phyloP scores from a whole-genome alignment of 805 yeast species.

The Cephaloascus fragrans region DNA sequence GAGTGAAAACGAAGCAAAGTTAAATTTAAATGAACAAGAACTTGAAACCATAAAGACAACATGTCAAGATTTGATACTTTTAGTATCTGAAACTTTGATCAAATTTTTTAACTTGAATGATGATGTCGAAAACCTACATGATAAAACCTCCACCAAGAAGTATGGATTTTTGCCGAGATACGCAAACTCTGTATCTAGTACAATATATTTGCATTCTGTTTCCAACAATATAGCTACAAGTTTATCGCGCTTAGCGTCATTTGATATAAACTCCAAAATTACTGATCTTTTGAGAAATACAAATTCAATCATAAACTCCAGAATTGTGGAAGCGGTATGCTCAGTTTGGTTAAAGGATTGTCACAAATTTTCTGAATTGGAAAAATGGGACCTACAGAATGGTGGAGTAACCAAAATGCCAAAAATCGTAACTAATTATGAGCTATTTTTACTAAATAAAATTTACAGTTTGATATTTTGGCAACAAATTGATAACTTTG shows the following conservation, averaged over 20 bases:
- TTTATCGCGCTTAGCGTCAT: background rate
- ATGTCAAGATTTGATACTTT: background rate
- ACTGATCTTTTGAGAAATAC: background rate
- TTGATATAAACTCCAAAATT: background rate
- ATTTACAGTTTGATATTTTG: background rate
- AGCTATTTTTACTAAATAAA: slow-evolving; percentile 18
- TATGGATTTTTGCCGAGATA: background rate
- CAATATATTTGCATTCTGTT: background rate
- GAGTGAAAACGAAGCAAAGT: background rate
- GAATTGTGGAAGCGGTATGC: slow-evolving; percentile 1
- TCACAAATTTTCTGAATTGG: background rate
- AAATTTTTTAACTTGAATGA: background rate
- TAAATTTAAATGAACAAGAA: background rate
- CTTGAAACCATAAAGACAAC: background rate
- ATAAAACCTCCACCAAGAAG: background rate
- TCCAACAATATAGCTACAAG: background rate
- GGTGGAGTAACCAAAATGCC: slow-evolving; percentile 27
- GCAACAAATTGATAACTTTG: slow-evolving; percentile 11
- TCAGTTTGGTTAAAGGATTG: background rate
- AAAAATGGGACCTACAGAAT: background rate
- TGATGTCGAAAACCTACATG: background rate
- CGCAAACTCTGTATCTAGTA: slow-evolving; percentile 1
- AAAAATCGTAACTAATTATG: slow-evolving; percentile 24
- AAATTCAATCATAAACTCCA: background rate
- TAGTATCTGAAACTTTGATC: background rate